phyloP scores from a whole-genome alignment of 176 grass and related monocot genomes.

The Alopecurus myosuroides region DNA sequence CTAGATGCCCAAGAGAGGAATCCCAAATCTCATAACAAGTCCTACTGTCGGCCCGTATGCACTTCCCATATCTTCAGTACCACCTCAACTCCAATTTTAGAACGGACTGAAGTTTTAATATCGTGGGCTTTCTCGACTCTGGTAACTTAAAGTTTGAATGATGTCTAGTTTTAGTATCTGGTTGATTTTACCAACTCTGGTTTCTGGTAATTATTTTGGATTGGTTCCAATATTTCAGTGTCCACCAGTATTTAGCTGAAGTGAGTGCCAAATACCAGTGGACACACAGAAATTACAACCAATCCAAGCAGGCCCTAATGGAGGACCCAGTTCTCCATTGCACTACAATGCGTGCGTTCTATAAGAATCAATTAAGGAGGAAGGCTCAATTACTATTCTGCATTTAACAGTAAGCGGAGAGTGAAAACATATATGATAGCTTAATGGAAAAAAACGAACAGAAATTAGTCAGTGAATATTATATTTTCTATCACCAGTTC shows the following conservation, averaged over 20 bases:
- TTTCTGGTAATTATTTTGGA: not conserved
- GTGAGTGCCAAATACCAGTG: not conserved
- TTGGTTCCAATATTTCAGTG: not conserved
- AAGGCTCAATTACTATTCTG: not conserved
- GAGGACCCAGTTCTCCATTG: not conserved
- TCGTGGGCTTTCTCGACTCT: not conserved
- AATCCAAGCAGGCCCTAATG: not conserved
- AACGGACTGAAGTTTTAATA: not conserved
- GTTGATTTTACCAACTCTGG: not conserved
- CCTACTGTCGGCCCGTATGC: not conserved
- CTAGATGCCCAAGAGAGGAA: not conserved
- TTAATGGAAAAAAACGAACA: conserved; percentile 1
- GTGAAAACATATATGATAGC: not conserved
- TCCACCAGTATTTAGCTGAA: not conserved
- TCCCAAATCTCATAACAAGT: not conserved
- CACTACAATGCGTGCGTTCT: not conserved
- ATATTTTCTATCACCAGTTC: not conserved
- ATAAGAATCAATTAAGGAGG: not conserved
- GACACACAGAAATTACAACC: not conserved
- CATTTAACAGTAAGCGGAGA: not conserved
- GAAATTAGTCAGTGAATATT: not conserved
- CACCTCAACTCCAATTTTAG: conserved; percentile 1
- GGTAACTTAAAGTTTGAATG: conserved; percentile 1
- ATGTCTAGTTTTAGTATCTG: not conserved
- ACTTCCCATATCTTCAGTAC: not conserved